Base-by-base conservation (phyloP, 2,329 filamentous ascomycete genomes). In the Cytospora piceae region DNA sequence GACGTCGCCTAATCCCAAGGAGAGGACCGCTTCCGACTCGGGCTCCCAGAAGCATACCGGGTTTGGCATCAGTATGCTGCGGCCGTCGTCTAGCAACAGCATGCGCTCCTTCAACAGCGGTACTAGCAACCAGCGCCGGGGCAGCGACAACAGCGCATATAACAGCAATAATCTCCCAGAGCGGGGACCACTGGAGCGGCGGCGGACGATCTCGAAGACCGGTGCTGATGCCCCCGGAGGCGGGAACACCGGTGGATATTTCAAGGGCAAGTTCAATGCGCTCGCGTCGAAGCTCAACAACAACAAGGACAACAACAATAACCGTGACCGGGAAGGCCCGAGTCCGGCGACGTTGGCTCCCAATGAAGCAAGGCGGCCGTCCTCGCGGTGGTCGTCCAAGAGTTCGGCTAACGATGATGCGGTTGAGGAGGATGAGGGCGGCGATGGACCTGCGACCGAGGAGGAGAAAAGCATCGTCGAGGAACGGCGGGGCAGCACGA, bases 1-100 rank as follows among this genome's bases (percentile, higher is more conserved):
- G 80, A 82, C 80, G 42, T 80, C 81, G 4, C 80, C 81, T 17
- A 81, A 81, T 29, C 81, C 80, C 2, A 68, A 69, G 24, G 71
- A 74, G 27, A 61, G 63, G 12, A 56, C 63, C 20, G 37, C 69
- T 4, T 46, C 70, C 32, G 57, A 68, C 12, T 63, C 68, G 6
- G 64, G 56, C 62, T 53, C 27, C 51, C 65, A 64, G 57, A 67
- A 67, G 60, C 34, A 61, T 24, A 52, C 57, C 3, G 67, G 69
- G 6, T 68, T 69, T n/a, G 71, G 71, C 8, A 62, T 69, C 58
- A 67, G 68, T 20, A 56, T 71, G 52, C 65, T 72, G 29, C 70
- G 71, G 9, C 71, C 71, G 51, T 66, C 68, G 53, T 69, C 69
- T 12, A 72, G 70, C 58, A 70, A 65, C 63, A 73, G 65, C 60